Conservation (phyloP, 345 rosid genomes). For the Clarkia xantiana region DNA sequence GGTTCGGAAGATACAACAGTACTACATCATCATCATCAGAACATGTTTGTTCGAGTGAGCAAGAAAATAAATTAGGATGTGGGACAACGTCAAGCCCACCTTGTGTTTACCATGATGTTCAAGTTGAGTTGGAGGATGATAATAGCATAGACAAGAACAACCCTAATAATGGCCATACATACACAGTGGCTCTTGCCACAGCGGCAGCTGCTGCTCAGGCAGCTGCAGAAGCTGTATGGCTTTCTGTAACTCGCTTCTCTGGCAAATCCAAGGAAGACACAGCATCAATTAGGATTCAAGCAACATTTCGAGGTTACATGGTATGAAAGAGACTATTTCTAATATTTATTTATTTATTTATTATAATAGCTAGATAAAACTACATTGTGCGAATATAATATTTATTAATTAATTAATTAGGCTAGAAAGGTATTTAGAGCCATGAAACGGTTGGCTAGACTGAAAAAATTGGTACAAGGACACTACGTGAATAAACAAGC, state of each 20-base stretch:
- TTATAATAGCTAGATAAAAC: too few species aligned
- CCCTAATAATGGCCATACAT: slow-evolving; percentile 46
- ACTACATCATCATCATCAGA: background rate
- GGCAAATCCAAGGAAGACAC: slow-evolving; percentile 62
- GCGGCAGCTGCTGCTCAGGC: slow-evolving; percentile 52
- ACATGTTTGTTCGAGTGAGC: too few species aligned
- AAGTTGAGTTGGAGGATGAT: too few species aligned
- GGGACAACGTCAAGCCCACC: too few species aligned
- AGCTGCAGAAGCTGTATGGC: slow-evolving; percentile 51
- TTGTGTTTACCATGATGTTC: too few species aligned
- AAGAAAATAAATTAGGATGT: too few species aligned
- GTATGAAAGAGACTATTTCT: slow-evolving; percentile 18
- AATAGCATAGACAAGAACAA: slow-evolving; percentile 22
- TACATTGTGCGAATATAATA: too few species aligned
- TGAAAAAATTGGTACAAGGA: slow-evolving; percentile 56
- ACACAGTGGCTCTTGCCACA: slow-evolving; percentile 53
- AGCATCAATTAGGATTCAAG: slow-evolving; percentile 67
- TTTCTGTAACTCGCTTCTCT: slow-evolving; percentile 26
- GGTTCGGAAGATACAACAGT: slow-evolving; percentile 39
- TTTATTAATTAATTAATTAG: slow-evolving; percentile 19
- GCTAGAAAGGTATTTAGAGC: slow-evolving; percentile 84
- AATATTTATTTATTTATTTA: too few species aligned
- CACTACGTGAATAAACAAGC: slow-evolving; percentile 73
- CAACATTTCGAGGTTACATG: slow-evolving; percentile 65
- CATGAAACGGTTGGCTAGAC: slow-evolving; percentile 71